Conservation (phyloP, 2,329 filamentous ascomycete genomes). For the Mycosphaerelloides madeirae region DNA sequence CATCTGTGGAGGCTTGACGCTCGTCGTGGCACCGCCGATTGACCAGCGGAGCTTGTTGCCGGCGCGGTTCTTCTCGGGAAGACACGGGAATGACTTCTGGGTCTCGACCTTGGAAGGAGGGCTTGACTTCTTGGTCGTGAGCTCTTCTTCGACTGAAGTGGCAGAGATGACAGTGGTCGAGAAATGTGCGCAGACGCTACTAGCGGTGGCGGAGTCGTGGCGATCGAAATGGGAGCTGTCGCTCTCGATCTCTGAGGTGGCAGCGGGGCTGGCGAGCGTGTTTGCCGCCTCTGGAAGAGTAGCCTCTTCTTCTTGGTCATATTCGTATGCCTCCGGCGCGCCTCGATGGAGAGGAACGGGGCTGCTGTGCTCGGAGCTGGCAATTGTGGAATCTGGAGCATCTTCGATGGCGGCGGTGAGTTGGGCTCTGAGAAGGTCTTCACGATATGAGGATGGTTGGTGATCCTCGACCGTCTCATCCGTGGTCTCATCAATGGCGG, state of each 20-base stretch:
- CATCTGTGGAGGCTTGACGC: neutral
- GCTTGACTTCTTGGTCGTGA: neutral
- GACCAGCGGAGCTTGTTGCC: constrained; percentile 11
- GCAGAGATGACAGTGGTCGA: neutral
- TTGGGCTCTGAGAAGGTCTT: neutral
- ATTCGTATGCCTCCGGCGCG: neutral
- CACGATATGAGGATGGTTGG: neutral
- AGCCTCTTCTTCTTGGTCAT: neutral
- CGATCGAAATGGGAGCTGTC: neutral
- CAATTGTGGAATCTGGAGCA: too few relatives aligned
- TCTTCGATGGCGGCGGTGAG: too few relatives aligned
- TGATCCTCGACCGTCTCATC: neutral
- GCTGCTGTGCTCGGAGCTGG: too few relatives aligned
- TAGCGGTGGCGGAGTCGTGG: neutral
- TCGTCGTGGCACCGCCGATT: neutral
- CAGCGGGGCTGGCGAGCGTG: too few relatives aligned
- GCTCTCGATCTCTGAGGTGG: neutral
- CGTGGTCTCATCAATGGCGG: neutral
- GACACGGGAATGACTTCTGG: too few relatives aligned
- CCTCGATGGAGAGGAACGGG: too few relatives aligned
- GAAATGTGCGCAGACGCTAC: too few relatives aligned
- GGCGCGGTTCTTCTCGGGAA: constrained; percentile 7
- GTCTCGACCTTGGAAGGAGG: too few relatives aligned
- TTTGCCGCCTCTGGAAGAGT: too few relatives aligned
- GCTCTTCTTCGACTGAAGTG: neutral